Evolutionary conservation across 176 grass and related monocot species (phyloP).

Genomic region (Musa troglodytarum): DNA sequence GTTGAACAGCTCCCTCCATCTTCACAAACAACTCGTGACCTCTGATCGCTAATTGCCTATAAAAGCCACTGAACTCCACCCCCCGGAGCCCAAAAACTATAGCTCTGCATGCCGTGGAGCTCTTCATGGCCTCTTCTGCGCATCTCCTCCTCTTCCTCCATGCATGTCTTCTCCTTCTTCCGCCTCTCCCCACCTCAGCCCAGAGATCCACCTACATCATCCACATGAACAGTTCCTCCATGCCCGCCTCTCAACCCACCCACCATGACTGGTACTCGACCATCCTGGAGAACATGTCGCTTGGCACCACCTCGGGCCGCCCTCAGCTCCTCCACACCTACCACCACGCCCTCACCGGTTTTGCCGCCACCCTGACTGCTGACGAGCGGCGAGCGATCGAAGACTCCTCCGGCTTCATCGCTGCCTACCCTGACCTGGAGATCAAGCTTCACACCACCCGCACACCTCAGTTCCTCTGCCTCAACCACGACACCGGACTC

Average conservation of each 20-base stretch:
- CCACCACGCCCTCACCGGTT: conserved; percentile 40
- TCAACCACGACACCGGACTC: conserved; percentile 11
- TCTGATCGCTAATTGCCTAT: too few relatives aligned
- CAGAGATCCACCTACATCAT: conserved; percentile 26
- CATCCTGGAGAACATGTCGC: conserved; percentile 5
- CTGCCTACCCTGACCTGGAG: conserved; percentile 19
- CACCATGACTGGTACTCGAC: conserved; percentile 34
- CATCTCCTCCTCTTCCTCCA: too few relatives aligned
- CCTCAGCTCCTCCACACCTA: conserved; percentile 35
- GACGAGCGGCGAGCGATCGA: conserved; percentile 23
- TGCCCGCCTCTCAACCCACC: conserved; percentile 15
- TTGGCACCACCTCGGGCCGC: neutral
- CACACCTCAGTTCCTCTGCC: conserved; percentile 35
- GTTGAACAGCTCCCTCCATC: too few relatives aligned
- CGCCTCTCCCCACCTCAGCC: too few relatives aligned
- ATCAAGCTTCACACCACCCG: conserved; percentile 36
- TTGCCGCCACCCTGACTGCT: conserved; percentile 18
- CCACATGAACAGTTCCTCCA: conserved; percentile 50
- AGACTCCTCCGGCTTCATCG: conserved; percentile 22
- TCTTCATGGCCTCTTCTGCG: too few relatives aligned
- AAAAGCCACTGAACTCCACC: too few relatives aligned
- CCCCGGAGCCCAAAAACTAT: too few relatives aligned
- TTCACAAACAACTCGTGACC: too few relatives aligned
- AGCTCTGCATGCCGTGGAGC: too few relatives aligned
- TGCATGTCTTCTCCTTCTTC: too few relatives aligned